A percentile compares a stretch with the other conserved stretches of the same genome.
Conservation (phyloP, 2,329 filamentous ascomycete species). For the Massarina eburnea region DNA sequence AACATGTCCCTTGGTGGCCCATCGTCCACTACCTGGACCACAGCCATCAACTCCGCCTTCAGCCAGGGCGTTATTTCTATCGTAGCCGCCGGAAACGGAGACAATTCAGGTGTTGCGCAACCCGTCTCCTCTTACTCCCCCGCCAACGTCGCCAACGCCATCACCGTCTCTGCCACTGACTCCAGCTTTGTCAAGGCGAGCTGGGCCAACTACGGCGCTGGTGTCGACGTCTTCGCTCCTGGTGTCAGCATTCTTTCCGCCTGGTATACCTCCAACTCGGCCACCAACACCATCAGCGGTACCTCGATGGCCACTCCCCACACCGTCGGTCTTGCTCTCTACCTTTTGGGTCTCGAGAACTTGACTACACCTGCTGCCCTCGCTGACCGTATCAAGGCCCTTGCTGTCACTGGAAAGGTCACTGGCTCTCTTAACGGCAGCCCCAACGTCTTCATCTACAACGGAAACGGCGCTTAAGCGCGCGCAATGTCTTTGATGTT, state of each 20-base stretch:
- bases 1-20: constrained; percentile 35
- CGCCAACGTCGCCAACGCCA: constrained; percentile 26
- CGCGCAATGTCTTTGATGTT: too few relatives aligned
- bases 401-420: constrained; percentile 9
- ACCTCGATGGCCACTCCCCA: constrained; percentile 70
- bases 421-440: constrained; percentile 14
- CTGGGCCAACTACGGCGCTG: constrained; percentile 33
- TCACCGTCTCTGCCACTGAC: constrained; percentile 32
- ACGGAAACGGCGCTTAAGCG: constrained; percentile 22
- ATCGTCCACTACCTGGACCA: constrained; percentile 23
- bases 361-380: constrained; percentile 24
- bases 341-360: constrained; percentile 59
- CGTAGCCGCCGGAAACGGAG: constrained; percentile 37
- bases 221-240: constrained; percentile 33
- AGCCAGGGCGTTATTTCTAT: constrained; percentile 26
- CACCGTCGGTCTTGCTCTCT: constrained; percentile 67
- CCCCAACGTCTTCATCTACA: constrained; percentile 20
- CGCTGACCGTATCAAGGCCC: constrained; percentile 16
- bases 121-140: constrained; percentile 24
- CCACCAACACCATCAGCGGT: constrained; percentile 50
- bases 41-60: constrained; percentile 26
- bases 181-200: constrained; percentile 19
- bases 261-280: constrained; percentile 38
- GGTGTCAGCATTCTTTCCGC: constrained; percentile 45
- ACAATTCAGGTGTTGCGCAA: constrained; percentile 8